Evolutionary conservation across 345 rosid genomes (phyloP).

Genomic region (Populus davidiana): DNA sequence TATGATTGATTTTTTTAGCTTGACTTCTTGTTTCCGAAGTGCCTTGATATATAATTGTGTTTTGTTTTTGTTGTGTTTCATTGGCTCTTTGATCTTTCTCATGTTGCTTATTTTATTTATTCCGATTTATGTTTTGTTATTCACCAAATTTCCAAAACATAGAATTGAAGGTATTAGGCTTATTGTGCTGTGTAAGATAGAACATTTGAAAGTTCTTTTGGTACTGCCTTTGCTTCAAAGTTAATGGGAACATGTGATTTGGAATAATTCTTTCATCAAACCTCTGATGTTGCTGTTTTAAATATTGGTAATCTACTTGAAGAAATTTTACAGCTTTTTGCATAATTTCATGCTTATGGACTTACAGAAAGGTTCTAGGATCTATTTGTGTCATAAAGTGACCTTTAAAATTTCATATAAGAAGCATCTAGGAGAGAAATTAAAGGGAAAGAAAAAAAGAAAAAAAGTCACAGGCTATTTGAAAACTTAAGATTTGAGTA

Average conservation of each 20-base stretch:
- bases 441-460: not conserved
- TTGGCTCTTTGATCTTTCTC: not conserved
- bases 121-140: not conserved
- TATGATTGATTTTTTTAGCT: not conserved
- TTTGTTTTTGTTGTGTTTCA: not conserved
- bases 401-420: not conserved
- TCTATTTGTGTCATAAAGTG: not conserved
- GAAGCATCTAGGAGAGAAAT: not conserved
- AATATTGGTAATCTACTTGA: not conserved
- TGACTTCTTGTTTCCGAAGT: not conserved
- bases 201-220: not conserved
- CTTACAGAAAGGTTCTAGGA: not conserved
- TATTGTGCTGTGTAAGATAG: not conserved
- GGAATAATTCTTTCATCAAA: not conserved
- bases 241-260: not conserved
- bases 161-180: not conserved
- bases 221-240: not conserved
- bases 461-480: too few species aligned
- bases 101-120: not conserved
- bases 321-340: not conserved
- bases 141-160: not conserved
- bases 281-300: not conserved
- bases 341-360: not conserved
- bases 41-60: not conserved
- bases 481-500: too few species aligned